phyloP scores from a whole-genome alignment of 805 yeast genomes.

The Tetrapisispora nanseiensis region DNA sequence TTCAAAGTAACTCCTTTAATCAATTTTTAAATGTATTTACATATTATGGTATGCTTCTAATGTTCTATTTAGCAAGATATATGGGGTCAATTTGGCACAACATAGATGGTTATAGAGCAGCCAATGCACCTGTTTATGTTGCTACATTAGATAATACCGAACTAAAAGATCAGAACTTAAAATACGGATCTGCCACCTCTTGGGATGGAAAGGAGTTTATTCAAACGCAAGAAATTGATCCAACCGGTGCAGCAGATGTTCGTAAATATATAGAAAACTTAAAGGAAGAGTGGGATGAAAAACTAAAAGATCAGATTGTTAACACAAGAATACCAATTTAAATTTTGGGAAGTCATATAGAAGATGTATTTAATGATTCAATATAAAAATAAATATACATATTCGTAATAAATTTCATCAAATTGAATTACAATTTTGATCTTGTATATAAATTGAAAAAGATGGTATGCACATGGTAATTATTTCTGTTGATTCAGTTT shows the following conservation, averaged over 20 bases:
- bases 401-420: not conserved
- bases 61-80: constrained; percentile 75
- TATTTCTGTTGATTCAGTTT: not conserved
- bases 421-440: no score
- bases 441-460: no score
- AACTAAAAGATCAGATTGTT: constrained; percentile 62
- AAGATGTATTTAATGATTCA: not conserved
- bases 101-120: constrained; percentile 80
- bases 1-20: constrained; percentile 72
- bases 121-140: constrained; percentile 73
- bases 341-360: no score
- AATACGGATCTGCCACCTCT: constrained; percentile 66
- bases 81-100: constrained; percentile 85
- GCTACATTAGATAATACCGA: constrained; percentile 39
- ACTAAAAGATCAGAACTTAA: constrained; percentile 39
- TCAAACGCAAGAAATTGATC: constrained; percentile 44
- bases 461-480: no score
- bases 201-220: constrained; percentile 58
- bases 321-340: constrained; percentile 33
- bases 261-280: constrained; percentile 49
- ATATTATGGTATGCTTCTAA: constrained; percentile 72
- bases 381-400: not conserved
- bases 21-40: constrained; percentile 69
- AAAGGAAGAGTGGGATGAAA: constrained; percentile 61
- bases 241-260: constrained; percentile 60